phyloP scores from a whole-genome alignment of 179 eudicot genomes.

The Gypsophila paniculata region DNA sequence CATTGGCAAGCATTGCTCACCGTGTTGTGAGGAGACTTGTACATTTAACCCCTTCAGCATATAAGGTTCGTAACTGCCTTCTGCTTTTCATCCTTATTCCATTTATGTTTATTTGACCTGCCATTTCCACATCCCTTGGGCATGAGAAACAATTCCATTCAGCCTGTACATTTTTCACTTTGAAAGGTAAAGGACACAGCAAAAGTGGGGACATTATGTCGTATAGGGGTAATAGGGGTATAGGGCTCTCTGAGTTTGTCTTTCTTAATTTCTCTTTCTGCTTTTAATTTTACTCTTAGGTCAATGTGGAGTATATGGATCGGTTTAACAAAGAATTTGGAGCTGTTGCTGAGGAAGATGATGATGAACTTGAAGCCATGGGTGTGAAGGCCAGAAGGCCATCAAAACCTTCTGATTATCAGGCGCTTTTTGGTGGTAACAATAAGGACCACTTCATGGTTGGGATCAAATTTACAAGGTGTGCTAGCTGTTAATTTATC shows the following conservation, averaged over 20 bases:
- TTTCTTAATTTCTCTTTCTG: constrained; percentile 5
- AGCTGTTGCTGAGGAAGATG: constrained; percentile 36
- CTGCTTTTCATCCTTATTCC: not conserved
- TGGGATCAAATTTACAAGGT: constrained; percentile 85
- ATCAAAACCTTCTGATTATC: constrained; percentile 71
- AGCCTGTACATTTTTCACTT: not conserved
- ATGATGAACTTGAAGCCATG: constrained; percentile 32
- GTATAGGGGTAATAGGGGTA: not conserved
- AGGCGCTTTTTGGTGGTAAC: constrained; percentile 75
- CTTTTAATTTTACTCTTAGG: constrained; percentile 39
- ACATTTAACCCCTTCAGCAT: constrained; percentile 58
- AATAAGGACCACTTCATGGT: constrained; percentile 80
- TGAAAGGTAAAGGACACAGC: not conserved
- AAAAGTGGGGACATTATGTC: not conserved
- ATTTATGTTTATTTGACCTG: constrained; percentile 5
- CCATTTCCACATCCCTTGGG: not conserved
- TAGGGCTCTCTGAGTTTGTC: not conserved
- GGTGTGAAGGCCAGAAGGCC: constrained; percentile 36
- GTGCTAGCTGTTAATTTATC: constrained; percentile 16
- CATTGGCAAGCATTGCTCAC: constrained; percentile 70
- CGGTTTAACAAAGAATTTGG: constrained; percentile 71
- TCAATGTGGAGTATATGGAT: constrained; percentile 65
- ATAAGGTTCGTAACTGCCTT: constrained; percentile 50
- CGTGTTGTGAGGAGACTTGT: constrained; percentile 72
- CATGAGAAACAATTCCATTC: not conserved